These are phyloP conservation scores for Aspergillus aculeatus DNA, from an alignment of 2,329 filamentous ascomycete species.

Conservation along the genomic window DNA sequence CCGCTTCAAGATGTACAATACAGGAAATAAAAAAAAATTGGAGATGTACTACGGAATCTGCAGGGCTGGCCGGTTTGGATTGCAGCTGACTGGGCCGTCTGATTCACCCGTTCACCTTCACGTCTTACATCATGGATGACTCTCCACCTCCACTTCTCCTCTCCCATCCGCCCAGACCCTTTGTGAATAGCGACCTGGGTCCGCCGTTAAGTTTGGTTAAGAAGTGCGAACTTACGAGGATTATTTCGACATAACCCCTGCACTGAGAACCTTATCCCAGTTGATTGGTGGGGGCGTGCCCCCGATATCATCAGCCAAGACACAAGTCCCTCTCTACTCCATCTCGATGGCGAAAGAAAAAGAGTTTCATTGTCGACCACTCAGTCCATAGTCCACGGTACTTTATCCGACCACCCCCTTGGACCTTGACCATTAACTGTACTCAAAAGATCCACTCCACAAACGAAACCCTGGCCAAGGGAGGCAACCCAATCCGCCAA, in stretches of 20 bases:
- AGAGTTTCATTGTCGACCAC: background rate
- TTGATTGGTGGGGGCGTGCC: background rate
- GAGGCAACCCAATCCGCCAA: background rate
- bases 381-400: background rate
- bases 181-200: background rate
- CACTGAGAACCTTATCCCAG: background rate
- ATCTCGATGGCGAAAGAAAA: background rate
- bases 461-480: background rate
- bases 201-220: background rate
- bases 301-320: background rate
- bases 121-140: background rate
- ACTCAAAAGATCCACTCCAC: background rate
- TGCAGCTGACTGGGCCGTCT: background rate
- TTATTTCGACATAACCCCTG: background rate
- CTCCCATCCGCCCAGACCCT: background rate
- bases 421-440: background rate
- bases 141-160: background rate
- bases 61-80: background rate
- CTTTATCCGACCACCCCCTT: background rate
- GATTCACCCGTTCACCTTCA: background rate
- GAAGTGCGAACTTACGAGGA: background rate
- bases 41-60: background rate
- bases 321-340: background rate
- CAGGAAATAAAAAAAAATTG: background rate
- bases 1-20: too few species aligned